Evolutionary conservation across 176 grass and related monocot species (phyloP), one percentile per base, ranked within the genome.

Genomic region (Melocanna baccifera): DNA sequence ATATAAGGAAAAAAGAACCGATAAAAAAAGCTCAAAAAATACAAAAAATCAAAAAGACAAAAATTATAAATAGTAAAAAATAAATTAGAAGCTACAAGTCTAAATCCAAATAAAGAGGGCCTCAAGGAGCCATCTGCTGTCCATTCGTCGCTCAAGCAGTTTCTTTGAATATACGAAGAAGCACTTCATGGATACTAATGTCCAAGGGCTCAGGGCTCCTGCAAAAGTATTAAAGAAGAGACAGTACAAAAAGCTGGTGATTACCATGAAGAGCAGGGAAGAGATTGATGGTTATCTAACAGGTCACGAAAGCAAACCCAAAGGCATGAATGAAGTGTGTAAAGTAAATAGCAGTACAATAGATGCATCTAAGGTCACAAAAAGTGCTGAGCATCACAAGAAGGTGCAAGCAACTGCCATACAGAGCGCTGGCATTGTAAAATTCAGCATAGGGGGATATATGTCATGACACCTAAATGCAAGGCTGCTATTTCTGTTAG

Each of bases 151-250:
- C 58, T 62, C 77, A 84, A 73, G 75, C 75, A 16, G 67, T 37
- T 51, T 95, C 83, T 84, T 89, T 89, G 73, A 96, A 98, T 85
- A 98, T 73, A 20, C 93, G 89, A 61, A 91, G 96, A 85, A 98
- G 47, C 50, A 98, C 83, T 87, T 98, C 96, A 41, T 98, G 93
- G 73, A 80, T 87, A 34, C 55, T 77, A 47, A 98, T 96, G 91
- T 98, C 96, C 89, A 98, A 56, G 13, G 71, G 22, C 87, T 95
- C 96, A 23, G 93, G 91, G 77, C 86, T 96, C 91, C 93, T 98
- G 67, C 83, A 76, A 26, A 62, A 77, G 79, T 50, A 88, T 58
- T 58, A 78, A 73, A 58, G 43, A 13, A 11, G 59, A 41, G 29
- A 23, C 29, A 23, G 85, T 70, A 83, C 82, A 32, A 50, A 76